Conservation (phyloP, 129 eudicot genomes). For the Centaurea solstitialis region DNA sequence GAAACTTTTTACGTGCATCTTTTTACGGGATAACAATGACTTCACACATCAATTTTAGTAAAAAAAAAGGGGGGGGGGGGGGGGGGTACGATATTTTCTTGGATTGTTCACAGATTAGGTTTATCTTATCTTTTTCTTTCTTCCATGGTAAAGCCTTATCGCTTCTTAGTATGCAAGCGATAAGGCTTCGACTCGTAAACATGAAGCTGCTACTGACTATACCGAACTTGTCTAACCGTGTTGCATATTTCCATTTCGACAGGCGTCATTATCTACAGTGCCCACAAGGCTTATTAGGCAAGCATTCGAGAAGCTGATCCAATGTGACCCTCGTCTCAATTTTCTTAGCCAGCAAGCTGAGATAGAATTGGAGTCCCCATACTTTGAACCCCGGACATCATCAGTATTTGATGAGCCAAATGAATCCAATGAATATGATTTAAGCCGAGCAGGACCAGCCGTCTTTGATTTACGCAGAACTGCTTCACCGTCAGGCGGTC, state of each 20-base stretch:
- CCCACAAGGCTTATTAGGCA: slow-evolving; percentile 67
- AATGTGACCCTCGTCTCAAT: slow-evolving; percentile 69
- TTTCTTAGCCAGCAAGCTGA: slow-evolving; percentile 60
- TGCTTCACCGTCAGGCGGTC: slow-evolving; percentile 43
- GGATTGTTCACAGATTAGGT: too few relatives aligned
- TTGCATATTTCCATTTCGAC: slow-evolving; percentile 16
- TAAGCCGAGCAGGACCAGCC: slow-evolving; percentile 34
- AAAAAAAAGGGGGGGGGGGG: too few relatives aligned
- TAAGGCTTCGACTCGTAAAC: not conserved
- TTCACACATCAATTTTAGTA: too few relatives aligned
- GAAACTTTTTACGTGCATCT: not conserved
- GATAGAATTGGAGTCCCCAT: slow-evolving; percentile 51
- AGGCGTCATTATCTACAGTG: slow-evolving; percentile 86
- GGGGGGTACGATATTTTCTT: too few relatives aligned
- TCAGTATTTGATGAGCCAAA: slow-evolving; percentile 40
- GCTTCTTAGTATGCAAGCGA: too few relatives aligned
- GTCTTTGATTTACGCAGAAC: slow-evolving; percentile 28
- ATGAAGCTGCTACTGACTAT: not conserved
- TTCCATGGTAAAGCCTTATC: too few relatives aligned
- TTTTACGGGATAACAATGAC: not conserved
- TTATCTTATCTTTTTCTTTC: too few relatives aligned
- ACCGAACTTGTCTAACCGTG: not conserved
- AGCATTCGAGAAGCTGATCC: slow-evolving; percentile 81
- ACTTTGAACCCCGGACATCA: slow-evolving; percentile 53
- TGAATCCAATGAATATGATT: slow-evolving; percentile 28